phyloP scores from a whole-genome alignment of 208 protist genomes.

The Crithidia thermophila region DNA sequence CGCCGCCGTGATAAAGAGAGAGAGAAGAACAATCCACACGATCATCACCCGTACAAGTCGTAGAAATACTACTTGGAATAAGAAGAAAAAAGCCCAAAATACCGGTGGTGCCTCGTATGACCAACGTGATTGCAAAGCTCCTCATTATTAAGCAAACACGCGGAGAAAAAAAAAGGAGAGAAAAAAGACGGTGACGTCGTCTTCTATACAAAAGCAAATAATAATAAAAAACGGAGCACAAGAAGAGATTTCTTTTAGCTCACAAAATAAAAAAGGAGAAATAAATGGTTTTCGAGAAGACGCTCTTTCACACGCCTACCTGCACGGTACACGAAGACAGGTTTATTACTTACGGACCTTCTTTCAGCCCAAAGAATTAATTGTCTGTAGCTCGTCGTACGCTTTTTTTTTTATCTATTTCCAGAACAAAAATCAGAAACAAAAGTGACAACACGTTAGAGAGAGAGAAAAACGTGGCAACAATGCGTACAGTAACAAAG shows the following conservation, averaged over 20 bases:
- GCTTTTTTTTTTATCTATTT: conserved; percentile 5
- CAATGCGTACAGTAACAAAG: conserved; percentile 16
- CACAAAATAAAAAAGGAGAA: conserved; percentile 23
- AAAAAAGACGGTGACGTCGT: neutral
- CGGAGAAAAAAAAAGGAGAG: neutral
- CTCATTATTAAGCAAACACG: neutral
- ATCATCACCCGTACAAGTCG: neutral
- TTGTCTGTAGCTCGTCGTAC: no score
- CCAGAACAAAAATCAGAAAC: conserved; percentile 11
- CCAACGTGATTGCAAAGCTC: no score
- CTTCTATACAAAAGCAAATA: neutral
- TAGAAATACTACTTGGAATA: neutral
- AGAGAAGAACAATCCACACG: neutral
- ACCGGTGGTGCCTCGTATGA: no score
- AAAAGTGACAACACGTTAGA: neutral
- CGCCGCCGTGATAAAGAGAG: no score
- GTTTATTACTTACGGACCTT: no score
- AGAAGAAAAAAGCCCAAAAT: no score
- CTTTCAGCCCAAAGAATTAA: no score
- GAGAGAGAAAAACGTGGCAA: conserved; percentile 6
- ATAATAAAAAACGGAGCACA: conserved; percentile 4
- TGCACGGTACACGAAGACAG: no score
- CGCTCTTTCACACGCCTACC: no score
- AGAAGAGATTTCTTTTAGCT: neutral
- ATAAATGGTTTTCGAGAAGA: no score